Conservation (phyloP, 495 filamentous ascomycete species). For the Aspergillus nidulans region DNA sequence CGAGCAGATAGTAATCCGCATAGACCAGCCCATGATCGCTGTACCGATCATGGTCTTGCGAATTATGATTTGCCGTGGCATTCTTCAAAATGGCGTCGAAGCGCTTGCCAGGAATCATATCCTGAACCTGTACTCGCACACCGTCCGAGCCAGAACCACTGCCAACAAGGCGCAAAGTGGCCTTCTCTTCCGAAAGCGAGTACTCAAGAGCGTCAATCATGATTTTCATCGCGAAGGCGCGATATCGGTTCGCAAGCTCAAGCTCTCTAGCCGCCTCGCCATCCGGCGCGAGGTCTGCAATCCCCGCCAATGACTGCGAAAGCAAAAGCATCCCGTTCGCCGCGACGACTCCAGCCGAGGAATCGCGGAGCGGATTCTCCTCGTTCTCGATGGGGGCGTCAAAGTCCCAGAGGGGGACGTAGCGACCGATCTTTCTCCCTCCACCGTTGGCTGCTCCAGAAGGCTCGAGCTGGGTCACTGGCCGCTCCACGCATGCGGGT, state of each 20-base stretch:
- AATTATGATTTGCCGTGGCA: constrained; percentile 38
- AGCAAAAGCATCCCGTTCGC: constrained; percentile 39
- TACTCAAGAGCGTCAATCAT: constrained; percentile 29
- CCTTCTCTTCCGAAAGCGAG: constrained; percentile 16
- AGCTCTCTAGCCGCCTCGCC: neutral
- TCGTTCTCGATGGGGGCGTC: constrained; percentile 30
- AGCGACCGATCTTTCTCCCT: constrained; percentile 11
- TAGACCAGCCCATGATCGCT: constrained; percentile 42
- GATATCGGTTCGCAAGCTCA: constrained; percentile 16
- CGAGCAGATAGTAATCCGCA: constrained; percentile 45
- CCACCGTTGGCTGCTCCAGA: too few species aligned
- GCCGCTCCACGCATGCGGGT: constrained; percentile 3
- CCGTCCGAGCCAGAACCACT: neutral
- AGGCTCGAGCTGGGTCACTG: neutral
- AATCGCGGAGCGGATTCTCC: constrained; percentile 23
- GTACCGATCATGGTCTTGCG: constrained; percentile 18
- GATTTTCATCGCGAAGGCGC: constrained; percentile 30
- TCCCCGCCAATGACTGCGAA: constrained; percentile 18
- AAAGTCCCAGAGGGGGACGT: constrained; percentile 34
- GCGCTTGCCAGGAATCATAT: neutral
- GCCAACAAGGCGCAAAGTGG: neutral
- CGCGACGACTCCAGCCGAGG: constrained; percentile 35
- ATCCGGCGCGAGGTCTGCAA: neutral
- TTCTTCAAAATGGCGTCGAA: constrained; percentile 27
- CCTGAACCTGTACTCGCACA: neutral